These are phyloP conservation scores for Colletotrichum incanum DNA, from an alignment of 2,329 filamentous ascomycete genomes.

Conservation along the genomic window DNA sequence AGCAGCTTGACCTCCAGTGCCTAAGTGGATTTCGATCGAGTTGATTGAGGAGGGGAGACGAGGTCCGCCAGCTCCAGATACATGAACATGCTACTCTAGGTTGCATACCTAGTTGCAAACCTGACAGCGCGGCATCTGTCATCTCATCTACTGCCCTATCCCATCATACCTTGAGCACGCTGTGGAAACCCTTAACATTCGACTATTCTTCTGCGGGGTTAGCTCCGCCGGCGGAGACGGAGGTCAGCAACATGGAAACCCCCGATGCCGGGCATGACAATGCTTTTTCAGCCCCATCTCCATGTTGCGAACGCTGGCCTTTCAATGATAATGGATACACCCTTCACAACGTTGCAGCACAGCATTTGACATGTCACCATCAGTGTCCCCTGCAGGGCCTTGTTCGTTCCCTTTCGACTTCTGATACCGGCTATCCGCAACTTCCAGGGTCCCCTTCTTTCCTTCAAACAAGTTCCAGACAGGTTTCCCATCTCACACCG, in stretches of 20 bases:
- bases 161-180: not conserved
- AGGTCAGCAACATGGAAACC: not conserved
- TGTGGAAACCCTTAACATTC: constrained; percentile 2
- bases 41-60: not conserved
- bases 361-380: constrained; percentile 34
- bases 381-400: constrained; percentile 19
- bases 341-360: constrained; percentile 14
- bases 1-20: not conserved
- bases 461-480: constrained; percentile 20
- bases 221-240: constrained; percentile 15
- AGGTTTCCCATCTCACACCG: constrained; percentile 11
- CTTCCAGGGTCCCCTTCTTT: constrained; percentile 14
- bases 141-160: constrained; percentile 1
- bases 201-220: constrained; percentile 23
- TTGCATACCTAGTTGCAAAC: constrained; percentile 3
- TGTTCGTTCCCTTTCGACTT: constrained; percentile 25
- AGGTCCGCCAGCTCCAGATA: not conserved
- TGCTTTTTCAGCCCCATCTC: not conserved
- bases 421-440: constrained; percentile 36
- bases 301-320: constrained; percentile 19
- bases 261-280: constrained; percentile 31
- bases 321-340: constrained; percentile 14
- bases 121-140: constrained; percentile 21
- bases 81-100: constrained; percentile 18
- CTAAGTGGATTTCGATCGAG: constrained; percentile 9